Evolutionary conservation across 2,329 filamentous ascomycete species (phyloP).

Genomic region (Botrytis deweyae): DNA sequence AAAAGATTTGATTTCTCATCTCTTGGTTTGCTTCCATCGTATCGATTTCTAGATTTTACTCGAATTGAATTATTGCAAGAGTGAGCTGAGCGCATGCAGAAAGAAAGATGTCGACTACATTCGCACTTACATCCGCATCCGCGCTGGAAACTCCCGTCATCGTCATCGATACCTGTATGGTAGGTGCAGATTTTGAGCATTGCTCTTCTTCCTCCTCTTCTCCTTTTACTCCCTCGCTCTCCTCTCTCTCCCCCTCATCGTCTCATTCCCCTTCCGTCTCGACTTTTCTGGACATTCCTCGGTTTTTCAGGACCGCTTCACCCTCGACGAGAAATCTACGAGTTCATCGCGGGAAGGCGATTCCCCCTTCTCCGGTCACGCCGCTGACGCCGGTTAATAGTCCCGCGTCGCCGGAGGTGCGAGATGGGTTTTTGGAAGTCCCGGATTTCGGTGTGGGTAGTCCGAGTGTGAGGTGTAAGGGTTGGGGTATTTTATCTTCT

Average conservation of each 20-base stretch:
- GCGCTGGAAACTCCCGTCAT: background rate
- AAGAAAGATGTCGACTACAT: background rate
- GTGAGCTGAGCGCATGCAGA: background rate
- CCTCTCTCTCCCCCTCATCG: background rate
- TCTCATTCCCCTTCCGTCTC: background rate
- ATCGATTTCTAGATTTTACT: background rate
- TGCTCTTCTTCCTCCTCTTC: background rate
- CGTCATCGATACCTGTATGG: background rate
- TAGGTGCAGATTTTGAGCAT: background rate
- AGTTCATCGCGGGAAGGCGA: background rate
- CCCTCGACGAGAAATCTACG: background rate
- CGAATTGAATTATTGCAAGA: background rate
- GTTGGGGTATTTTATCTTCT: background rate
- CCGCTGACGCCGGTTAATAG: background rate
- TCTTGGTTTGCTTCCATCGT: background rate
- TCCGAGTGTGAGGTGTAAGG: background rate
- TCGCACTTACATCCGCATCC: background rate
- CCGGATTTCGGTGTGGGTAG: background rate
- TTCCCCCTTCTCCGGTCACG: rapidly evolving
- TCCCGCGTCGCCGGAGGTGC: background rate
- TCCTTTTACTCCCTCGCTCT: background rate
- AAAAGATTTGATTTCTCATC: background rate
- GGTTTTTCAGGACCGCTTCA: background rate
- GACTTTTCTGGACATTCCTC: background rate
- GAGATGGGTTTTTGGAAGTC: background rate